Evolutionary conservation across 768 basidiomycete genomes (phyloP), one percentile per base, ranked within the genome.

Genomic region (Mycena vitilis): DNA sequence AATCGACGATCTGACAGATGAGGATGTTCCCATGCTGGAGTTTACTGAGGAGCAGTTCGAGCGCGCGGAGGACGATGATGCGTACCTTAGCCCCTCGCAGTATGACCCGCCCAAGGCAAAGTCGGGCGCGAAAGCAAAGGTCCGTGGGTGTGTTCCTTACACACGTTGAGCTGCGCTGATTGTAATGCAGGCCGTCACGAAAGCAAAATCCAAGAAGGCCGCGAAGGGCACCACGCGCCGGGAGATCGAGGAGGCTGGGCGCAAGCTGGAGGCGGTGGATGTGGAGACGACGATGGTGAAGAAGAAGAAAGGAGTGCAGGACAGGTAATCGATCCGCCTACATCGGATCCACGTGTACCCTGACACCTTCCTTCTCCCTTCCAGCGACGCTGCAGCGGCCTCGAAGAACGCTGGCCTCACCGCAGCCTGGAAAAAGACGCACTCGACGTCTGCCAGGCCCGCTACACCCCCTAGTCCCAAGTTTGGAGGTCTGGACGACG

Each of bases 331-430:
- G 6, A 40, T 40, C 40, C 30, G 34, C 11, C 34, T n/a, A 1
- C 10, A 10, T 20, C 34, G 48, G n/a, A 38, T 51, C 60, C 48
- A 63, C 54, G 34, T 47, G 62, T 47, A 36, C 11, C 44, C 38
- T 58, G 0, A 30, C 2, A 16, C 42, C 18, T n/a, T 49, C 13
- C 20, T 22, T 36, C 5, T 42, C 23, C n/a, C n/a, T n/a, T 20
- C 7, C 45, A 65, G 63, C 9, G 18, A 65, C 23, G 63, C 63
- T 13, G 63, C 63, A 6, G 55, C 63, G 16, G 63, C 48, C 0
- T 65, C 63, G 13, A 40, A n/a, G 0, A 40, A 30, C 3, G 55
- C 63, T 13, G 63, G 63, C 12, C 37, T 65, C 1, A 58, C 63
- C 45, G 56, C 34, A 36, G n/a, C 51, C 11, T 63, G 40, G 40